Percentiles rank a stretch among this genome's conserved stretches.
These are phyloP conservation scores for Linnemannia schmuckeri DNA, from an alignment of 192 early-diverging fungal species.

Conservation along the genomic window DNA sequence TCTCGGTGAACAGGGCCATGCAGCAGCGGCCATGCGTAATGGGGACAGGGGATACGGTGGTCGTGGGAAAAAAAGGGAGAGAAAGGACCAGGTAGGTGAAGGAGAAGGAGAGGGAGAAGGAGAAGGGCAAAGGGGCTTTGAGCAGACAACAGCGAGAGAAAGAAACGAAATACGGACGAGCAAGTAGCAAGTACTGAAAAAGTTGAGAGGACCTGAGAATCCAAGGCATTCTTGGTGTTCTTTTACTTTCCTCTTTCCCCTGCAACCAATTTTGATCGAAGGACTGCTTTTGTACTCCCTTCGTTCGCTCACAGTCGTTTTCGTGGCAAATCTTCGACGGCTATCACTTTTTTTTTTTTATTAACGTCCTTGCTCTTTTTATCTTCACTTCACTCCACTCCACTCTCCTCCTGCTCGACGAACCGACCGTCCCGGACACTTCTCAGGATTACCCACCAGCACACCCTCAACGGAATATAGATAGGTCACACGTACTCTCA, in stretches of 20 bases:
- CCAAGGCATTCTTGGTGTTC: not conserved
- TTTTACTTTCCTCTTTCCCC: not conserved
- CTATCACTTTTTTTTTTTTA: not conserved
- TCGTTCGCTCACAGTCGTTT: not conserved
- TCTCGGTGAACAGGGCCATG: slow-evolving; percentile 13
- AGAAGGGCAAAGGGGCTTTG: not conserved
- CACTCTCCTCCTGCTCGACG: not conserved
- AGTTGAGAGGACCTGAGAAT: not conserved
- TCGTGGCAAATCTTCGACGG: not conserved
- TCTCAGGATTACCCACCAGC: not conserved
- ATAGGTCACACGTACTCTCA: not conserved
- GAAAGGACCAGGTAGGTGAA: not conserved
- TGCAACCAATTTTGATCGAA: not conserved
- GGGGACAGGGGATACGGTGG: slow-evolving; percentile 2
- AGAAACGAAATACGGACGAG: not conserved
- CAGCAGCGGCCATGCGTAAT: slow-evolving; percentile 1
- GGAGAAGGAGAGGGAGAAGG: not conserved
- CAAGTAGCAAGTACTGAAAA: too few relatives aligned
- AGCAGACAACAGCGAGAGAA: not conserved
- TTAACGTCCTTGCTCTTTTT: not conserved
- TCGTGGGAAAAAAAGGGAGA: not conserved
- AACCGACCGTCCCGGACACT: not conserved
- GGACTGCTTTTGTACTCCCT: not conserved
- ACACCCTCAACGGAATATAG: not conserved
- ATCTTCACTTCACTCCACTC: slow-evolving; percentile 6